Evolutionary conservation across 2,329 filamentous ascomycete genomes (phyloP).

Genomic region (Paracorniculantispora psalliotae): DNA sequence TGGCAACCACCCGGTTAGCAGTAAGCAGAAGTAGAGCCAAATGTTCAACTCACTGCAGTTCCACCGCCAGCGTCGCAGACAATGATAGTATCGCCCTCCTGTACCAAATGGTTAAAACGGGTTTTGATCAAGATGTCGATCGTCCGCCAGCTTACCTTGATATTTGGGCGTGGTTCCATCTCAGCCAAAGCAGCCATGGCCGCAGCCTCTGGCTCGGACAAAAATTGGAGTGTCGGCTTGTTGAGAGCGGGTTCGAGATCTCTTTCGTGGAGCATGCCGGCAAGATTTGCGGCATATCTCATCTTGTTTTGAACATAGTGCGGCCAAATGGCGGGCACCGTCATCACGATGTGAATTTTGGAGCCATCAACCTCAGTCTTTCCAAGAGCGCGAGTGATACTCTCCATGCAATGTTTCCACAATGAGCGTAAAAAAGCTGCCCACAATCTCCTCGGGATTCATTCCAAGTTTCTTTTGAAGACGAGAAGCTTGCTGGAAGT

Average conservation of each 20-base stretch:
- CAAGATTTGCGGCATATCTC: constrained; percentile 27
- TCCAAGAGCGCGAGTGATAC: constrained; percentile 24
- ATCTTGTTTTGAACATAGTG: constrained; percentile 33
- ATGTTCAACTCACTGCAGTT: constrained; percentile 25
- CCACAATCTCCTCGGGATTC: constrained; percentile 25
- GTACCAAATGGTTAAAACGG: not conserved
- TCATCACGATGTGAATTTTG: constrained; percentile 34
- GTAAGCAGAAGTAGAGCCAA: not conserved
- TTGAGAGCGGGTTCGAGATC: constrained; percentile 14
- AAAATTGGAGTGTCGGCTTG: constrained; percentile 28
- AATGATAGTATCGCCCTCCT: constrained; percentile 23
- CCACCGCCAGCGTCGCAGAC: constrained; percentile 35
- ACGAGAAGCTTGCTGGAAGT: constrained; percentile 16
- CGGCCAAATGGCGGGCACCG: constrained; percentile 43
- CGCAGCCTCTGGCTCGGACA: constrained; percentile 43
- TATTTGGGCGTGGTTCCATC: not conserved
- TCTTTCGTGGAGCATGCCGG: constrained; percentile 31
- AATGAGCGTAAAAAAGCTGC: constrained; percentile 28
- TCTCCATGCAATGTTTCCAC: constrained; percentile 26
- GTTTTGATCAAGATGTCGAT: not conserved
- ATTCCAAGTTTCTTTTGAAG: constrained; percentile 15
- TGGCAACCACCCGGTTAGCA: constrained; percentile 9
- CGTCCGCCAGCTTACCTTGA: not conserved
- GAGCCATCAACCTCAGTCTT: constrained; percentile 18
- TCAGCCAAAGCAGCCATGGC: constrained; percentile 27